These are phyloP conservation scores for Gossypium ekmanianum DNA, from an alignment of 345 rosid genomes.

Conservation along the genomic window DNA sequence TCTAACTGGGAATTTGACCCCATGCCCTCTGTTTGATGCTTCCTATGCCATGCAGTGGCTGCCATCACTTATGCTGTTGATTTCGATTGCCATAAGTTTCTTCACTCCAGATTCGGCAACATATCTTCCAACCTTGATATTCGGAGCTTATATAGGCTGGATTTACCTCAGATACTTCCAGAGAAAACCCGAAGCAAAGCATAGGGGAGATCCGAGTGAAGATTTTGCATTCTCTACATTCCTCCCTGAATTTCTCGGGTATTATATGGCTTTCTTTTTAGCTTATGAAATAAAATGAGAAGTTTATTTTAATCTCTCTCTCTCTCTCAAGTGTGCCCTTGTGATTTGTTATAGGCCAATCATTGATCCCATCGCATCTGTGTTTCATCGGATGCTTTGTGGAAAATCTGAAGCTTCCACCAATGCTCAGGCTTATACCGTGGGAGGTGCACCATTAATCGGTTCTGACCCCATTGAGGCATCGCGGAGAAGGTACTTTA, in stretches of 20 bases:
- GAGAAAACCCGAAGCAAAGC: conserved; percentile 79
- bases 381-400: conserved; percentile 78
- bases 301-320: conserved; percentile 9
- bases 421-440: conserved; percentile 45
- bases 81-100: conserved; percentile 71
- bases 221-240: conserved; percentile 91
- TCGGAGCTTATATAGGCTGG: conserved; percentile 94
- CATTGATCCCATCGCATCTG: conserved; percentile 72
- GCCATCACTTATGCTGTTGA: conserved; percentile 65
- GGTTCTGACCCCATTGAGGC: conserved; percentile 96
- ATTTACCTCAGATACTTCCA: conserved; percentile 86
- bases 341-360: conserved; percentile 51
- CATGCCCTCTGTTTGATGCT: conserved; percentile 16
- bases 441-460: conserved; percentile 69
- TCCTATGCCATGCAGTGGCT: conserved; percentile 68
- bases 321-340: conserved; percentile 5
- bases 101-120: conserved; percentile 62
- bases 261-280: conserved; percentile 8
- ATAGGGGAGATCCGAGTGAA: conserved; percentile 89
- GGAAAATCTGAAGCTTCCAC: conserved; percentile 53
- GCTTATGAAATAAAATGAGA: not conserved
- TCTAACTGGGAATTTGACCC: conserved; percentile 7
- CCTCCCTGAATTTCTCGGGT: conserved; percentile 89
- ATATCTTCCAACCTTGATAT: conserved; percentile 85
- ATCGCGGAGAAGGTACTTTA: conserved; percentile 82